Conservation (phyloP, 176 grass and related monocot genomes). For the Chloris gayana region DNA sequence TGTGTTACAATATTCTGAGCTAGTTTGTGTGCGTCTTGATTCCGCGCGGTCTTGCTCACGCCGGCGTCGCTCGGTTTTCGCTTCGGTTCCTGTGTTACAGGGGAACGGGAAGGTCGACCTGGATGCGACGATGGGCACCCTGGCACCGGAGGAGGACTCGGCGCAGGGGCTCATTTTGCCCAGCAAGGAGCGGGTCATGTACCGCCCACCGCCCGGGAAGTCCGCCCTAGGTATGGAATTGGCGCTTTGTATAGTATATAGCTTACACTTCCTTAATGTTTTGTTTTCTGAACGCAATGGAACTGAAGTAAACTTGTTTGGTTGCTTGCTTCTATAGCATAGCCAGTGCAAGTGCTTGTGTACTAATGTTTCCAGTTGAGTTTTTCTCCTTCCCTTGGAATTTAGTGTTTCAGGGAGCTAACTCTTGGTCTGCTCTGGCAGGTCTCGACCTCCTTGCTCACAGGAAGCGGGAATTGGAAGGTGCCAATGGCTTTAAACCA, state of each 20-base stretch:
- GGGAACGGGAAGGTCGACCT: conserved; percentile 54
- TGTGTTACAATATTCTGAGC: neutral
- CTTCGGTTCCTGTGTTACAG: conserved; percentile 31
- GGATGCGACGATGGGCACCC: conserved; percentile 58
- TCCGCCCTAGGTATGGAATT: conserved; percentile 69
- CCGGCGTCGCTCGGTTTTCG: neutral
- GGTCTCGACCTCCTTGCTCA: conserved; percentile 81
- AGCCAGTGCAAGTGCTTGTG: neutral
- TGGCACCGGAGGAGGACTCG: conserved; percentile 61
- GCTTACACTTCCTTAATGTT: neutral
- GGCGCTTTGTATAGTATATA: neutral
- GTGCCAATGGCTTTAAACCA: conserved; percentile 49
- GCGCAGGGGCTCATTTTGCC: conserved; percentile 64
- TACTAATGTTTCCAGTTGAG: neutral
- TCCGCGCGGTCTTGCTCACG: neutral
- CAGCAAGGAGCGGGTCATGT: conserved; percentile 63
- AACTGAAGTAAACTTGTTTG: neutral
- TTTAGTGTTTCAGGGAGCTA: conserved; percentile 2
- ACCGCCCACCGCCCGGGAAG: conserved; percentile 68
- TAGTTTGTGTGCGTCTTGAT: neutral
- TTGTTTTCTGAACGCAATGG: neutral
- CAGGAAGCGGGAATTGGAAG: conserved; percentile 58
- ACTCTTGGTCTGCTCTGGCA: conserved; percentile 41
- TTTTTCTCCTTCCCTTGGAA: neutral
- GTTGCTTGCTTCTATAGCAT: neutral